Conservation (phyloP, 768 basidiomycete species). For the Cystofilobasidium ferigula region DNA sequence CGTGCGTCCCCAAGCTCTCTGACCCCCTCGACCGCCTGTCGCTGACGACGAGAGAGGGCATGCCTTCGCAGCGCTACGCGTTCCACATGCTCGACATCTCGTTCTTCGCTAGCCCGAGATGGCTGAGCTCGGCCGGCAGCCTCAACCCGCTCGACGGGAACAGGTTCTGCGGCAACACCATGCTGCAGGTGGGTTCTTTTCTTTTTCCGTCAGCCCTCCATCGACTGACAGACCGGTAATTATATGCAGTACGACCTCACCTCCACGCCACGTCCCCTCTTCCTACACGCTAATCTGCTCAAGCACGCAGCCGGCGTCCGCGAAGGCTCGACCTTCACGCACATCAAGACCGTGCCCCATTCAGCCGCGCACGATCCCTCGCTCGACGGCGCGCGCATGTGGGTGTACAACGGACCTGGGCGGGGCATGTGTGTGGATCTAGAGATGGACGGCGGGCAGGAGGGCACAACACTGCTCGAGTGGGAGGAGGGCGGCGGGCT, state of each 20-base stretch:
- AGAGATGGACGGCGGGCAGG: constrained; percentile 15
- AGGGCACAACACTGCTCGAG: constrained; percentile 13
- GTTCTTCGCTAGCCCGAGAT: constrained; percentile 36
- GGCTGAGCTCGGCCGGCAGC: constrained; percentile 36
- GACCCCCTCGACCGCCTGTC: not conserved
- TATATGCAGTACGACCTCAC: constrained; percentile 13
- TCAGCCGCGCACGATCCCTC: not conserved
- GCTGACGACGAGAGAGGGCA: not conserved
- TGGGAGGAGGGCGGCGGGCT: constrained; percentile 1
- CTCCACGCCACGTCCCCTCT: constrained; percentile 1
- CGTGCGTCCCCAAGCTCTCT: constrained; percentile 27
- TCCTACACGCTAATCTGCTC: constrained; percentile 38
- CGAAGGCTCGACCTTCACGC: constrained; percentile 25
- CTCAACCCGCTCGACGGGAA: constrained; percentile 30
- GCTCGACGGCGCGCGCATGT: constrained; percentile 28
- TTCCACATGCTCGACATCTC: constrained; percentile 38
- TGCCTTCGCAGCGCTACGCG: constrained; percentile 36
- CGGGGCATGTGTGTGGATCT: constrained; percentile 26
- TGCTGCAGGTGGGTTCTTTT: constrained; percentile 15
- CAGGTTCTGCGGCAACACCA: constrained; percentile 39
- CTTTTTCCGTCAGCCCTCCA: not conserved
- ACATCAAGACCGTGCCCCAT: constrained; percentile 23
- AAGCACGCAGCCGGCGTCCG: constrained; percentile 35
- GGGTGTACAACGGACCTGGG: constrained; percentile 23
- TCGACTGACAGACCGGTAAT: not conserved